phyloP scores from a whole-genome alignment of 2,329 filamentous ascomycete genomes.

The Exophiala lecanii-corni region DNA sequence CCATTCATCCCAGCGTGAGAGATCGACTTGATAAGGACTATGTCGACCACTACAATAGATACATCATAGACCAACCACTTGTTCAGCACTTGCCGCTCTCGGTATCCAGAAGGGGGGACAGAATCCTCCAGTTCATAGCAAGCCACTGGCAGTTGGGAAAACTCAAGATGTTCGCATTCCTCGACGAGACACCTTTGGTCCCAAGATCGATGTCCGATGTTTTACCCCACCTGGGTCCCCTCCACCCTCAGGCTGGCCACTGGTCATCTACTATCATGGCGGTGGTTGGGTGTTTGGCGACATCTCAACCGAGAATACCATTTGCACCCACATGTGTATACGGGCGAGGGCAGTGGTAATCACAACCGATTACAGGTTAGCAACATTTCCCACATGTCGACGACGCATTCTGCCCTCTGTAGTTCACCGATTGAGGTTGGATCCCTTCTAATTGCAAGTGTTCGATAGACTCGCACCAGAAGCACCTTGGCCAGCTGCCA shows the following conservation, averaged over 20 bases:
- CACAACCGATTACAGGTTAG: constrained; percentile 23
- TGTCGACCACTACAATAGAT: constrained; percentile 49
- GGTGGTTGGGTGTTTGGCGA: constrained; percentile 57
- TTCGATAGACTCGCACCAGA: constrained; percentile 51
- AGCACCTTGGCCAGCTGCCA: constrained; percentile 52
- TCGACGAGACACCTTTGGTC: constrained; percentile 45
- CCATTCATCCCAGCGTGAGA: constrained; percentile 45
- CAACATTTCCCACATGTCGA: constrained; percentile 6
- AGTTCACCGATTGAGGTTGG: no score
- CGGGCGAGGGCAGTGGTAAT: constrained; percentile 48
- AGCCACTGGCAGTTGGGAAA: constrained; percentile 45
- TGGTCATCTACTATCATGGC: constrained; percentile 53
- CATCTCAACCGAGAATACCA: constrained; percentile 54
- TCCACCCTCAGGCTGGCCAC: constrained; percentile 43
- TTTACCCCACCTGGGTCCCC: constrained; percentile 47
- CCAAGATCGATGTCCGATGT: constrained; percentile 44
- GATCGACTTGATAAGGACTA: constrained; percentile 49
- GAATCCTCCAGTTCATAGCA: constrained; percentile 51
- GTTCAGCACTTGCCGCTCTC: constrained; percentile 53
- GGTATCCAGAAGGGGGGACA: constrained; percentile 48
- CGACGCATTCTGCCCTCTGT: no score
- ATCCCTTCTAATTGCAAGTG: constrained; percentile 1
- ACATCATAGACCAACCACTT: constrained; percentile 49
- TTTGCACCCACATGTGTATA: constrained; percentile 50
- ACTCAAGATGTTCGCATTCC: constrained; percentile 42